Evolutionary conservation across 2,329 filamentous ascomycete genomes (phyloP).

Genomic region (Blastomyces silverae): DNA sequence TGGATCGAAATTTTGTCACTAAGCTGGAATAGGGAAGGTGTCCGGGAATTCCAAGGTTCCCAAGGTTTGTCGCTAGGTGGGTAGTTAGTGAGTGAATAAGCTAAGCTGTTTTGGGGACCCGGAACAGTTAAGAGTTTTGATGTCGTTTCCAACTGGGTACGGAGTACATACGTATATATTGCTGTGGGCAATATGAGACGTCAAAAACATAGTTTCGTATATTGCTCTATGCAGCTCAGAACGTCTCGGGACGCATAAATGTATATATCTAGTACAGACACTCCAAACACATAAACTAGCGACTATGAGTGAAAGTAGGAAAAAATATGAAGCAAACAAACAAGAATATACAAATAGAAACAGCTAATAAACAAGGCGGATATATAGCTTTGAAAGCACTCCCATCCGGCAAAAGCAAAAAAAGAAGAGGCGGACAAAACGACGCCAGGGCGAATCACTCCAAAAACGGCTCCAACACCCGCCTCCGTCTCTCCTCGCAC

Average conservation of each 20-base stretch:
- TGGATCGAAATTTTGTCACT: background rate
- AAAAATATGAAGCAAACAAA: background rate
- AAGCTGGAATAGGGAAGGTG: background rate
- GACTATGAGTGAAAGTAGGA: background rate
- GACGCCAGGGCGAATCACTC: background rate
- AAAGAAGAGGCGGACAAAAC: background rate
- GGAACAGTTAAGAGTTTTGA: background rate
- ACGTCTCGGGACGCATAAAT: background rate
- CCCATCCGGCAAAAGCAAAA: background rate
- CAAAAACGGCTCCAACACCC: constrained; percentile 65
- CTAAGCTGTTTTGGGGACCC: background rate
- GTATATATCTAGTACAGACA: background rate
- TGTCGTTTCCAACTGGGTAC: background rate
- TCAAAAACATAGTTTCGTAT: background rate
- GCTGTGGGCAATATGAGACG: background rate
- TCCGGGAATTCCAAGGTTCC: background rate
- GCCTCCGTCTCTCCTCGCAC: constrained; percentile 57
- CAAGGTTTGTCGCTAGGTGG: too few relatives aligned
- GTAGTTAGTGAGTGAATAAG: too few relatives aligned
- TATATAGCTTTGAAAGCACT: background rate
- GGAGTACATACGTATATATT: too few relatives aligned
- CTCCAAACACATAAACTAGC: background rate
- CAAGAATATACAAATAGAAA: background rate
- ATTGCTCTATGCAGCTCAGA: background rate
- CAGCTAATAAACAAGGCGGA: background rate